A percentile compares a stretch with the other conserved stretches of the same genome.
These are phyloP conservation scores for Gentiana straminea DNA, from an alignment of 257 asterid genomes.

Conservation along the genomic window DNA sequence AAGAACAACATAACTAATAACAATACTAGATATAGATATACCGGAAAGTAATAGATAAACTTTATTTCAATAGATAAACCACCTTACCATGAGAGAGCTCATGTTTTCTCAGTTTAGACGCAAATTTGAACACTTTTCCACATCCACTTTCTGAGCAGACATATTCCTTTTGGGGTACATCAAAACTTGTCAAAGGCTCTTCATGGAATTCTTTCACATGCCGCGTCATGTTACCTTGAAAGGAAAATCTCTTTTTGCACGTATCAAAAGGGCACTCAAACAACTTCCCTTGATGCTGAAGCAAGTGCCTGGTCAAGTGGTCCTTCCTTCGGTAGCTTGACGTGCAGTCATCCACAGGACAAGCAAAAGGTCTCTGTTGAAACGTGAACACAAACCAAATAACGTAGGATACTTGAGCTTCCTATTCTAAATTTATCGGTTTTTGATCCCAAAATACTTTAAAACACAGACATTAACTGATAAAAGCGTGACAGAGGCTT, in stretches of 20 bases:
- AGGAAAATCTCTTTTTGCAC: conserved; percentile 39
- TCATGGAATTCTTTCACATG: conserved; percentile 62
- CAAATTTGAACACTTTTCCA: conserved; percentile 65
- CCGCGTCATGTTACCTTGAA: conserved; percentile 56
- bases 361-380: conserved; percentile 65
- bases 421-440: no score
- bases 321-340: conserved; percentile 81
- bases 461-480: conserved; percentile 36
- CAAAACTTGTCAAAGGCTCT: conserved; percentile 24
- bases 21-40: neutral
- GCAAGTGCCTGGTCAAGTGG: conserved; percentile 67
- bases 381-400: neutral
- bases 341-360: conserved; percentile 71
- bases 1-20: neutral
- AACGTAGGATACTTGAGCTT: neutral
- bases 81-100: conserved; percentile 64
- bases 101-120: conserved; percentile 57
- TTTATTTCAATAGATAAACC: no score
- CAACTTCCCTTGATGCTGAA: conserved; percentile 74
- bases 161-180: conserved; percentile 26
- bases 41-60: neutral
- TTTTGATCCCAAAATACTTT: no score
- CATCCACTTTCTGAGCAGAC: conserved; percentile 69
- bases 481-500: conserved; percentile 84
- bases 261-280: conserved; percentile 48